Base-by-base conservation (phyloP, 768 basidiomycete genomes). In the Asterophora lycoperdoides region DNA sequence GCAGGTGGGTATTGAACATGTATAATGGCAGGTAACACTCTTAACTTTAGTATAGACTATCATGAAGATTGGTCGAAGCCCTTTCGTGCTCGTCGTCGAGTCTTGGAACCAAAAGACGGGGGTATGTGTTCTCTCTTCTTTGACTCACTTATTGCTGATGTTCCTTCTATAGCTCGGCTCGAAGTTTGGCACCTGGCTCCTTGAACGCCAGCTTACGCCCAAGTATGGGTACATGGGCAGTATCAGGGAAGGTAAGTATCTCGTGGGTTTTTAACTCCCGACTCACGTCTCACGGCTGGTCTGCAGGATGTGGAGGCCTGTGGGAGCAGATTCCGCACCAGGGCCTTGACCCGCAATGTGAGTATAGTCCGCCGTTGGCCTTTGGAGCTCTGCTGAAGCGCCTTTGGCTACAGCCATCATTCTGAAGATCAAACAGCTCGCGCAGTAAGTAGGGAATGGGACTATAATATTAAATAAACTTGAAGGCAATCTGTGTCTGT, bases 91-190 rank as follows among this genome's bases (percentile, higher is more conserved):
- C 26, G 81, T 93, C 34, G 89, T 86, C 13, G 91, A 93, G 70
- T 86, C 87, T 14, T 74, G 88, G 48, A 93, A 89, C 71, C 86
- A 86, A 69, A 91, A 89, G 81, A 93, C 90, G 7, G 91, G 89
- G n/a, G 77, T 80, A 53, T 58, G 30, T 38, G 19, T 18, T 34
- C 37, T 11, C 30, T 37, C 7, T 47, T 23, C 26, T 5, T 36
- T 28, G 11, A 5, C 37, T 39, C 18, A 2, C 35, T n/a, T 48
- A 36, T 54, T 44, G 8, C 41, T 29, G 30, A 43, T 40, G 26
- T 46, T 13, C 15, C 45, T 39, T 34, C 44, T 37, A 3, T 49
- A 79, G 76, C 84, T 91, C 59, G 89, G 88, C 35, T 86, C 85
- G 36, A 88, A 85, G 68, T 86, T 79, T 60, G 91, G 91, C 18